phyloP scores from a whole-genome alignment of 352 stramenopile species.

The Hyaloperonospora brassicae region DNA sequence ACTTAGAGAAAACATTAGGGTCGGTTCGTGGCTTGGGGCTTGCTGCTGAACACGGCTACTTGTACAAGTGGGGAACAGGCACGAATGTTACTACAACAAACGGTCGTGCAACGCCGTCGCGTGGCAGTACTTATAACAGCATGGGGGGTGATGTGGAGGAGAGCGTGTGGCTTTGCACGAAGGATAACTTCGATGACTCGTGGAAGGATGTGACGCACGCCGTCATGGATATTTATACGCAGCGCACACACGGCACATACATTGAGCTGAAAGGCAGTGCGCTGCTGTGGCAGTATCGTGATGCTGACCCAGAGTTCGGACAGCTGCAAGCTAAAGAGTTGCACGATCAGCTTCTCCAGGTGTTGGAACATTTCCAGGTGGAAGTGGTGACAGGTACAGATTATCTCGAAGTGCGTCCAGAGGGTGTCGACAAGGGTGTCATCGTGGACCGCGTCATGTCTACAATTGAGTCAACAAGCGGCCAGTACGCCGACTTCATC shows the following conservation, averaged over 20 bases:
- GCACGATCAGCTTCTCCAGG: slow-evolving; percentile 94
- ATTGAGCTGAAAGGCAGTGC: slow-evolving; percentile 98
- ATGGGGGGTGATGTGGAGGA: slow-evolving; percentile 30
- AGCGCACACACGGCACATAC: slow-evolving; percentile 98
- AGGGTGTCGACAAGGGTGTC: slow-evolving; percentile 97
- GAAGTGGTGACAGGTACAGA: slow-evolving; percentile 88
- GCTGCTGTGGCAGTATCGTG: slow-evolving; percentile 97
- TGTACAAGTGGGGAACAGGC: slow-evolving; percentile 91
- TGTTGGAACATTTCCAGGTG: slow-evolving; percentile 93
- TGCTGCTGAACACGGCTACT: slow-evolving; percentile 97
- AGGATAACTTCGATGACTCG: slow-evolving; percentile 89
- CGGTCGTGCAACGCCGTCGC: slow-evolving; percentile 12
- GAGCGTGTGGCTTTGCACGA: slow-evolving; percentile 77
- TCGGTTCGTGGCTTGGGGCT: slow-evolving; percentile 93
- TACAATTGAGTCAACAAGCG: slow-evolving; percentile 72
- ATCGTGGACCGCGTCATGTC: slow-evolving; percentile 94
- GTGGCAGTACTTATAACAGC: slow-evolving; percentile 20
- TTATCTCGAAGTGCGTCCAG: slow-evolving; percentile 92
- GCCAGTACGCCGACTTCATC: slow-evolving; percentile 91
- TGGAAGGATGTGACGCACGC: slow-evolving; percentile 96
- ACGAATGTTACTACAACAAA: slow-evolving; percentile 23
- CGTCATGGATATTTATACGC: slow-evolving; percentile 99
- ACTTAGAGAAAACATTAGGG: slow-evolving; percentile 90
- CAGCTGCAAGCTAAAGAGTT: slow-evolving; percentile 97
- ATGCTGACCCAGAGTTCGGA: slow-evolving; percentile 98